Evolutionary conservation across 331 rosid genomes (phyloP).

Genomic region (Malus hybrid): DNA sequence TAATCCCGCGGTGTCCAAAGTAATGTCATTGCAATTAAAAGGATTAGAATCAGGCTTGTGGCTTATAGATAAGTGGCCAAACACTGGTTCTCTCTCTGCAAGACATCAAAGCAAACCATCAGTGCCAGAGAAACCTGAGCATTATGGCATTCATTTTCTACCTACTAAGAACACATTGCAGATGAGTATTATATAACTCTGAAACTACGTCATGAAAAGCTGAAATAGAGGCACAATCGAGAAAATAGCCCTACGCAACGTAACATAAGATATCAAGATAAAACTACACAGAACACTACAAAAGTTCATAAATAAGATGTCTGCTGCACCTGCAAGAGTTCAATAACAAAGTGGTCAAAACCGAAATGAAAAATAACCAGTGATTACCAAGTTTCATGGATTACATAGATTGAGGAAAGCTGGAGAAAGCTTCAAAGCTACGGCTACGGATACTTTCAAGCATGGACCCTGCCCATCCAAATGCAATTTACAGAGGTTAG

Average conservation of each 20-base stretch:
- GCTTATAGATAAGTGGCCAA: conserved; percentile 35
- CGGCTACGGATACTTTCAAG: conserved; percentile 3
- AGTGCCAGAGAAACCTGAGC: conserved; percentile 10
- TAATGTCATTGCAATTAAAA: conserved; percentile 29
- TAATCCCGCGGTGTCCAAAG: conserved; percentile 23
- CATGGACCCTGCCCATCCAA: conserved; percentile 29
- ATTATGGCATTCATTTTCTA: neutral
- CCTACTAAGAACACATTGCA: neutral
- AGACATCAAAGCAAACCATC: conserved; percentile 8
- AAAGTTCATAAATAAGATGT: neutral
- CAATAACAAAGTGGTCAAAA: neutral
- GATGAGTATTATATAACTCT: neutral
- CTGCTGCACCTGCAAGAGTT: neutral
- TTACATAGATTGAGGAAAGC: conserved; percentile 13
- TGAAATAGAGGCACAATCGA: neutral
- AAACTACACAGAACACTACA: neutral
- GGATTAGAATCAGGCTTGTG: conserved; percentile 37
- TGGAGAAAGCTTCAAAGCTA: conserved; percentile 13
- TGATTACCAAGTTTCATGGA: conserved; percentile 70
- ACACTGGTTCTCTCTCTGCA: conserved; percentile 62
- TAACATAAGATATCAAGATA: neutral
- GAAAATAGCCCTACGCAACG: neutral
- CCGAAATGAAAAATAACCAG: neutral
- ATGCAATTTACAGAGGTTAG: conserved; percentile 14
- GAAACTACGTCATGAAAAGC: neutral